Conservation (phyloP, 148 eudicot genomes). For the Pouteria glomerata region DNA sequence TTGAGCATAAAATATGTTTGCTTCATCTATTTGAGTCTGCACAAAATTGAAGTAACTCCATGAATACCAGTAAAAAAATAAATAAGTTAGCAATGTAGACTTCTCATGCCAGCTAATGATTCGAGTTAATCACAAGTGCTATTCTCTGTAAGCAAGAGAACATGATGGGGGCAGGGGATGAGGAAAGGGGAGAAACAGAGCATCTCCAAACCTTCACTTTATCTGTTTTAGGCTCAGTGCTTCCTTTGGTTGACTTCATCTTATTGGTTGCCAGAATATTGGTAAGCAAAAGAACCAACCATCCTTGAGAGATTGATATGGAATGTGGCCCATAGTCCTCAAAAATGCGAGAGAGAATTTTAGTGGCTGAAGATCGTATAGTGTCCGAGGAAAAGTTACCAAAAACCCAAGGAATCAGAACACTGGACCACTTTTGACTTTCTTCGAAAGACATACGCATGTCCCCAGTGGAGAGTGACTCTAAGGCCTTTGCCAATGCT, state of each 20-base stretch:
- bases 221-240: slow-evolving; percentile 46
- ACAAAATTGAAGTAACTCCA: slow-evolving; percentile 25
- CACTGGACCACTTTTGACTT: slow-evolving; percentile 84
- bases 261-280: slow-evolving; percentile 58
- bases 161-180: background rate
- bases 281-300: slow-evolving; percentile 76
- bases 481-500: slow-evolving; percentile 81
- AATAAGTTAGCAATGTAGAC: background rate
- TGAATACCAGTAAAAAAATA: background rate
- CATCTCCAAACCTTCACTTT: slow-evolving; percentile 73
- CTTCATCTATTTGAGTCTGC: slow-evolving; percentile 89
- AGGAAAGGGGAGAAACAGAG: background rate
- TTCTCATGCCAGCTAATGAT: background rate
- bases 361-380: slow-evolving; percentile 62
- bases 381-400: slow-evolving; percentile 54
- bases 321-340: slow-evolving; percentile 91
- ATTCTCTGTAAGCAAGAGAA: background rate
- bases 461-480: slow-evolving; percentile 56
- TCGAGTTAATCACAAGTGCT: background rate
- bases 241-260: slow-evolving; percentile 51
- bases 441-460: slow-evolving; percentile 85
- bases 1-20: slow-evolving; percentile 60
- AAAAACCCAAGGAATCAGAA: slow-evolving; percentile 85
- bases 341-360: slow-evolving; percentile 66
- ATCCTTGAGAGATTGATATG: slow-evolving; percentile 83